Percentiles rank a stretch among this genome's conserved stretches.
Evolutionary conservation across 495 filamentous ascomycete genomes (phyloP).

Genomic region (Tuber indicum): DNA sequence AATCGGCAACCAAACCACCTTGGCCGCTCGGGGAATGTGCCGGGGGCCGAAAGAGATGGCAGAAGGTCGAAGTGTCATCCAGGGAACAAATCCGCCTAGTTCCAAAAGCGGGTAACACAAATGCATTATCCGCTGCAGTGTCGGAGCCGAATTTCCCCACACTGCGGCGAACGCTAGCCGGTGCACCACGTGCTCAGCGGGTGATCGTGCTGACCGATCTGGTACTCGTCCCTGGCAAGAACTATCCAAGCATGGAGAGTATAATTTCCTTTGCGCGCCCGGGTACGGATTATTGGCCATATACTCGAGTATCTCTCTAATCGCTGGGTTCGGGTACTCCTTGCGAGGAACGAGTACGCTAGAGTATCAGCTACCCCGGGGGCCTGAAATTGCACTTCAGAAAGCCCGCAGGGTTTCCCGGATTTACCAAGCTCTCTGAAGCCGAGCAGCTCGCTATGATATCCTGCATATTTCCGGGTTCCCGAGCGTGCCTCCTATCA

Average conservation of each 20-base stretch:
- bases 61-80: neutral
- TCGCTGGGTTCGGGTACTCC: too few species aligned
- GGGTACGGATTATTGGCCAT: too few species aligned
- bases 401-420: neutral
- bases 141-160: neutral
- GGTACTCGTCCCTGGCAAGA: too few species aligned
- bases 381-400: neutral
- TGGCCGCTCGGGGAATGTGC: neutral
- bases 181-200: too few species aligned
- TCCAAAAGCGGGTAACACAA: neutral
- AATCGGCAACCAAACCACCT: neutral
- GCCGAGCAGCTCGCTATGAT: neutral
- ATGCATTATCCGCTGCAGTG: neutral
- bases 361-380: neutral
- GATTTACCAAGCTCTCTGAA: neutral
- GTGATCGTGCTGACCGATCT: neutral
- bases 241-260: too few species aligned
- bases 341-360: neutral
- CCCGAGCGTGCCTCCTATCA: neutral
- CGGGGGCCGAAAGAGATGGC: neutral
- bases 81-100: neutral
- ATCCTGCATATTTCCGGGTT: neutral
- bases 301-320: too few species aligned
- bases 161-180: neutral
- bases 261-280: too few species aligned